Evolutionary conservation across 495 filamentous ascomycete genomes (phyloP).

Genomic region (Jackrogersella minutella): DNA sequence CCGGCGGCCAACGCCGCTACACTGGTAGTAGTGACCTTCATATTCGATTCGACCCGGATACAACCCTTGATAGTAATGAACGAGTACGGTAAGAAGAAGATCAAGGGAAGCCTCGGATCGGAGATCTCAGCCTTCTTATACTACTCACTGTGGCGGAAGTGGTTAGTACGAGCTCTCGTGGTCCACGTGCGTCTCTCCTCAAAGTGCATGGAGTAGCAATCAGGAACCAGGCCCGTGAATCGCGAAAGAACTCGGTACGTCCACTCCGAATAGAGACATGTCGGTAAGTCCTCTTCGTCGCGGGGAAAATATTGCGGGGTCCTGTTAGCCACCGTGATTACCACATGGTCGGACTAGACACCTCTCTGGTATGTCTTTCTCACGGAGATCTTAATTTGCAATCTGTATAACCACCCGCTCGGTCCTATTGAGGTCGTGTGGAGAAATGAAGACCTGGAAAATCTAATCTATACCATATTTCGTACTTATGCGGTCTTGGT

Average conservation of each 20-base stretch:
- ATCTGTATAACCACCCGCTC: constrained; percentile 44
- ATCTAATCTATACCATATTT: constrained; percentile 36
- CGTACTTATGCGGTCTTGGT: constrained; percentile 22
- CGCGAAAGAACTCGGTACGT: constrained; percentile 52
- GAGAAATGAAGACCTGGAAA: constrained; percentile 24
- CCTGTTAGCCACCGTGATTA: constrained; percentile 47
- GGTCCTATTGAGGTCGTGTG: constrained; percentile 38
- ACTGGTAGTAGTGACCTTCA: constrained; percentile 55
- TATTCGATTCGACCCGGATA: constrained; percentile 47
- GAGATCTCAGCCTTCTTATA: constrained; percentile 40
- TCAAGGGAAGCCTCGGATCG: constrained; percentile 15
- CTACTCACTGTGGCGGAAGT: constrained; percentile 15
- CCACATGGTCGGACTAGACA: constrained; percentile 39
- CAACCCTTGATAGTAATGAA: constrained; percentile 35
- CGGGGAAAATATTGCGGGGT: constrained; percentile 52
- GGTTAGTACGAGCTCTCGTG: constrained; percentile 7
- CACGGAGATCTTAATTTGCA: constrained; percentile 49
- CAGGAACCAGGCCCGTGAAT: constrained; percentile 58
- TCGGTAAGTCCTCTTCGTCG: constrained; percentile 42
- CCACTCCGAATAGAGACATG: constrained; percentile 52
- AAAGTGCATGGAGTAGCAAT: constrained; percentile 45
- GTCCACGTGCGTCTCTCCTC: constrained; percentile 1
- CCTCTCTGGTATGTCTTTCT: constrained; percentile 45
- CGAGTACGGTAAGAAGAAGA: constrained; percentile 48
- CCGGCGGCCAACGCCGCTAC: constrained; percentile 53